Percentiles rank a stretch among this genome's conserved stretches.
Evolutionary conservation across 2,329 filamentous ascomycete species (phyloP).

Genomic region (Pleochaeta shiraiana): DNA sequence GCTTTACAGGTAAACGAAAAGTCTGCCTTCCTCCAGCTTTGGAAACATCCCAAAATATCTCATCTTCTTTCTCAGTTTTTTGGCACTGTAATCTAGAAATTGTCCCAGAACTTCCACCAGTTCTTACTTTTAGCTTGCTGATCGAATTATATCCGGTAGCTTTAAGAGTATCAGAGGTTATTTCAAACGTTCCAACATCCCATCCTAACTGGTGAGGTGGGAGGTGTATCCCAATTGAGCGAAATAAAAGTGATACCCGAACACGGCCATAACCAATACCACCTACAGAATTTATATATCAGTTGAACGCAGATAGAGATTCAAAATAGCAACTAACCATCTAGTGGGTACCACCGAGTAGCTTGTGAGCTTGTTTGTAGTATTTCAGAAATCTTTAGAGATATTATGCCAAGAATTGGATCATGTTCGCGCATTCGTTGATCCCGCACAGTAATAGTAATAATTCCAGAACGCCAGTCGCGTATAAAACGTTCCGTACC

Average conservation of each 20-base stretch:
- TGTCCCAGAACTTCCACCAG: constrained; percentile 59
- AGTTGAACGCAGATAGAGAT: neutral
- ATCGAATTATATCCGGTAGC: constrained; percentile 38
- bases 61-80: constrained; percentile 33
- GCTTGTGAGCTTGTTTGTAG: constrained; percentile 63
- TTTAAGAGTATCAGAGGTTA: constrained; percentile 47
- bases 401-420: constrained; percentile 80
- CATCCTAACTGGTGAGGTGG: constrained; percentile 76
- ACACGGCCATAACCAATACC: constrained; percentile 83
- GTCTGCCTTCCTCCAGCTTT: constrained; percentile 25
- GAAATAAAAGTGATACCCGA: constrained; percentile 74
- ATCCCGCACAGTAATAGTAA: constrained; percentile 78
- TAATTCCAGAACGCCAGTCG: constrained; percentile 74
- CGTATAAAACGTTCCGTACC: constrained; percentile 84
- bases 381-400: constrained; percentile 71
- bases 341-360: constrained; percentile 87
- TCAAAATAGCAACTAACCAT: constrained; percentile 30
- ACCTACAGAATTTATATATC: neutral
- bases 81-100: constrained; percentile 42
- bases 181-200: constrained; percentile 91
- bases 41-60: constrained; percentile 35
- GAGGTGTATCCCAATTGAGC: constrained; percentile 66
- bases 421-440: constrained; percentile 81
- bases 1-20: constrained; percentile 65
- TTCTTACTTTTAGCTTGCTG: constrained; percentile 58